phyloP scores from a whole-genome alignment of 169 alveolate genomes.

The Cryptosporidium meleagridis region DNA sequence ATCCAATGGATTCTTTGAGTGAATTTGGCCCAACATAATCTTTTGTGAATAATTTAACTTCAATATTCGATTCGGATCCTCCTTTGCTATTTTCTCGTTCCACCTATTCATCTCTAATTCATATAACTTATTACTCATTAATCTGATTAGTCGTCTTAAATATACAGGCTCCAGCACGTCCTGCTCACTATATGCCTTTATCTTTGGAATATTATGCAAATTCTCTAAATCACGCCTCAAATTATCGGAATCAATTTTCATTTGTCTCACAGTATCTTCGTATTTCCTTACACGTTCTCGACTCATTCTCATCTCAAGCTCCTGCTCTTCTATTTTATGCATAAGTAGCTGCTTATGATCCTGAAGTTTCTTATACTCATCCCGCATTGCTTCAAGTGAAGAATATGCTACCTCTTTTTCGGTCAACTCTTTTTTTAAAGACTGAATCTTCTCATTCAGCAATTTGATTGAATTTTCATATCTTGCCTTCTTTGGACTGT shows the following conservation, averaged over 20 bases:
- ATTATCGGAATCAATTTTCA: constrained; percentile 9
- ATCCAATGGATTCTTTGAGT: constrained; percentile 3
- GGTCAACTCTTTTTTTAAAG: constrained; percentile 35
- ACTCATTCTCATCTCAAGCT: constrained; percentile 15
- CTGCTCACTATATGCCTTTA: constrained; percentile 59
- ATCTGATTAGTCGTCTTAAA: constrained; percentile 34
- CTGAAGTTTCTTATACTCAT: constrained; percentile 55
- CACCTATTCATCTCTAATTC: constrained; percentile 61
- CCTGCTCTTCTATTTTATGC: constrained; percentile 47
- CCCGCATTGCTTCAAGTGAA: constrained; percentile 18
- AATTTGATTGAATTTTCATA: constrained; percentile 1
- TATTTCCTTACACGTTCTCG: constrained; percentile 11
- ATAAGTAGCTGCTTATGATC: constrained; percentile 43
- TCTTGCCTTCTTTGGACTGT: constrained; percentile 48
- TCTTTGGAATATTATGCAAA: constrained; percentile 58
- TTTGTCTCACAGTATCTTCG: constrained; percentile 22
- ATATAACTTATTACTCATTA: constrained; percentile 43
- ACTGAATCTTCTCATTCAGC: constrained; percentile 27
- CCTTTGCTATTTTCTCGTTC: constrained; percentile 17
- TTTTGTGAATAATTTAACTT: constrained; percentile 5
- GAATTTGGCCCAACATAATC: not conserved
- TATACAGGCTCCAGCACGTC: constrained; percentile 70
- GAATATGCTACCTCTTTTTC: constrained; percentile 23
- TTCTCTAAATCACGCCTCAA: constrained; percentile 35
- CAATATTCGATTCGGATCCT: constrained; percentile 17